Percentiles rank a stretch among this genome's conserved stretches.
These are phyloP conservation scores for Thuja plicata DNA, from an alignment of 83 land plant species.

Conservation along the genomic window DNA sequence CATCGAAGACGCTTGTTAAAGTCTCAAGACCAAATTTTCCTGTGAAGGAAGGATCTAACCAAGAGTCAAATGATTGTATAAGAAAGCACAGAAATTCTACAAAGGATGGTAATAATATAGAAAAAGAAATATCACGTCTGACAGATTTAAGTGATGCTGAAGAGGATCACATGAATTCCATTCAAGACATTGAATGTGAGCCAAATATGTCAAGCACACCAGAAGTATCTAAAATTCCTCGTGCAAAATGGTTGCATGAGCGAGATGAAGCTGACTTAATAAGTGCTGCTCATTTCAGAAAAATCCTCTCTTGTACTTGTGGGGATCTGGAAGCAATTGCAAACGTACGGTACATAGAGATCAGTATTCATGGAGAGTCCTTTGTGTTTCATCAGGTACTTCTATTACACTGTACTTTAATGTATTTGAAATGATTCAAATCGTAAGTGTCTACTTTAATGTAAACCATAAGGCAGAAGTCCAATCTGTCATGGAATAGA, in stretches of 20 bases:
- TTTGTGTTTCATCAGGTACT: constrained; percentile 98
- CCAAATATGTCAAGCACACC: constrained; percentile 13
- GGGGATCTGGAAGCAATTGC: constrained; percentile 56
- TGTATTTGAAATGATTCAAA: constrained; percentile 1
- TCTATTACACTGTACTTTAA: not conserved
- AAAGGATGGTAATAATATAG: not conserved
- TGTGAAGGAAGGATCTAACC: not conserved
- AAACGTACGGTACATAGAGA: constrained; percentile 53
- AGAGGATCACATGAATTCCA: not conserved
- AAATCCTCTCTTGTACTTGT: constrained; percentile 68
- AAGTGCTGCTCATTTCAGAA: constrained; percentile 77
- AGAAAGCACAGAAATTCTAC: not conserved
- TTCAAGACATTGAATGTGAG: not conserved
- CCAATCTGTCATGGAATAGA: too few relatives aligned
- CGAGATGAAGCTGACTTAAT: constrained; percentile 79
- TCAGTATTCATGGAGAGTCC: constrained; percentile 85
- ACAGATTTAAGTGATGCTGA: not conserved
- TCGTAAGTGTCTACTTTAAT: not conserved
- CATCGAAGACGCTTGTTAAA: not conserved
- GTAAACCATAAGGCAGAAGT: not conserved
- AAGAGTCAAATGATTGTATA: not conserved
- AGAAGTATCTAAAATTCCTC: constrained; percentile 4
- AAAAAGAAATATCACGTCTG: not conserved
- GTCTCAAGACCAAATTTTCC: not conserved
- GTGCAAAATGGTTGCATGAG: constrained; percentile 84